Evolutionary conservation across 345 rosid genomes (phyloP).

Genomic region (Kandelia obovata): DNA sequence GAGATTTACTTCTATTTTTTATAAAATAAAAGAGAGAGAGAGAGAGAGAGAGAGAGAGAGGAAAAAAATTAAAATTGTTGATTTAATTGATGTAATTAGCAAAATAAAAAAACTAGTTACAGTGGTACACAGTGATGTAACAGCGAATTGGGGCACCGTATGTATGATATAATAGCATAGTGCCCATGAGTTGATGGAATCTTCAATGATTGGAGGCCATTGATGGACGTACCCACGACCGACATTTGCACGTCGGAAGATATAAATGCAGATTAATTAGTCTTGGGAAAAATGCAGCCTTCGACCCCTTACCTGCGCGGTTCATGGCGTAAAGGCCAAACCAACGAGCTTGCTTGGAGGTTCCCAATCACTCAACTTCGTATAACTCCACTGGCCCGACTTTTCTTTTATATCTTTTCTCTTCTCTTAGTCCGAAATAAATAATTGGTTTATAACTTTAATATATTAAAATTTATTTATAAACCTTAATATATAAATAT

Average conservation of each 20-base stretch:
- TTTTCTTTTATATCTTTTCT: not conserved
- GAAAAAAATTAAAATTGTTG: no score
- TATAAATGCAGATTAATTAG: not conserved
- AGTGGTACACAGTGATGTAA: no score
- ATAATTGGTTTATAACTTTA: no score
- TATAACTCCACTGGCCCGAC: not conserved
- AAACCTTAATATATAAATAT: no score
- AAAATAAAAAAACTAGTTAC: no score
- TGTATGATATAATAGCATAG: no score
- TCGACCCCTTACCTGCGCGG: not conserved
- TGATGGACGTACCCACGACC: constrained; percentile 18
- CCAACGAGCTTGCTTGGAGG: not conserved
- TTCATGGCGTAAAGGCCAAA: no score
- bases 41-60: not conserved
- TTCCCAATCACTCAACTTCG: constrained; percentile 9
- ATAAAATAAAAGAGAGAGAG: not conserved
- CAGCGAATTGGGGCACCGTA: no score
- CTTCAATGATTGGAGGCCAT: constrained; percentile 21
- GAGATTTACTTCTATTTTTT: not conserved
- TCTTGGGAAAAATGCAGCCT: constrained; percentile 18
- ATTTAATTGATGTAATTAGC: no score
- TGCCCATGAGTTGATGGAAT: no score
- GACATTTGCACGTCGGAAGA: constrained; percentile 25
- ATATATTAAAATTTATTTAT: no score
- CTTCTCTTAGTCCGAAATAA: no score